A percentile compares a stretch with the other conserved stretches of the same genome.
Evolutionary conservation across 805 yeast genomes (phyloP).

Genomic region (Wickerhamiella allomyrinae): DNA sequence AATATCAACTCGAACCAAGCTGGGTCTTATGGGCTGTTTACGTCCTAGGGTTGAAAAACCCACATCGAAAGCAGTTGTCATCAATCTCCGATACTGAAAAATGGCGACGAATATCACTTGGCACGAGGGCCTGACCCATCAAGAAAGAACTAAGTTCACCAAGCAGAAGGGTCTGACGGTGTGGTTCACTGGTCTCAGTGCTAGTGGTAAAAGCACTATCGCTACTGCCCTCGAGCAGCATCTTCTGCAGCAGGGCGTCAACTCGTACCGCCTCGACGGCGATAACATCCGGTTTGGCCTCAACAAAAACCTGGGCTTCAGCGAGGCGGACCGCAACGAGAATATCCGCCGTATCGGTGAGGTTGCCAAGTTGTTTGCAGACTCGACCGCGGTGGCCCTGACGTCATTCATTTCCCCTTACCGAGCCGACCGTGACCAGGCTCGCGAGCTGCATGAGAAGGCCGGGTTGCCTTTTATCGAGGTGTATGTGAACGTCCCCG

Average conservation of each 20-base stretch:
- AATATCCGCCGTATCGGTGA: constrained; percentile 91
- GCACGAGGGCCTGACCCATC: constrained; percentile 81
- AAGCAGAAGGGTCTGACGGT: constrained; percentile 80
- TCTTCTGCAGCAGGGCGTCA: constrained; percentile 51
- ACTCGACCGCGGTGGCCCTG: constrained; percentile 73
- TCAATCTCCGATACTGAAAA: too few relatives aligned
- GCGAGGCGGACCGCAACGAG: constrained; percentile 84
- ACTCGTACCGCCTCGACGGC: constrained; percentile 78
- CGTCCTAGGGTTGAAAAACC: too few relatives aligned
- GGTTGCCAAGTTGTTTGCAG: constrained; percentile 87
- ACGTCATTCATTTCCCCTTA: constrained; percentile 93
- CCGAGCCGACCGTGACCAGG: constrained; percentile 66
- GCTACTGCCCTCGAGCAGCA: constrained; percentile 88
- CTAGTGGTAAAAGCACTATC: constrained; percentile 88
- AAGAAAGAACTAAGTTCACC: constrained; percentile 56
- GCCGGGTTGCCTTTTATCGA: constrained; percentile 73
- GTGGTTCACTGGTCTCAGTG: constrained; percentile 93
- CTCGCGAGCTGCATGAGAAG: constrained; percentile 69
- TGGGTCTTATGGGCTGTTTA: too few relatives aligned
- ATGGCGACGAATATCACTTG: constrained; percentile 97
- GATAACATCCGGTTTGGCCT: constrained; percentile 90
- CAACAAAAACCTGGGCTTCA: constrained; percentile 88
- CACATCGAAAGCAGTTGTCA: too few relatives aligned
- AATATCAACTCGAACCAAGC: too few relatives aligned
- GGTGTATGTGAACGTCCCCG: constrained; percentile 84